Conservation (phyloP, 306 rosid genomes). For the peach (Prunus persica) region Prunus_persica_NCBIv2 NC_034013.1:11122001-11122500, state of each 20-base stretch:
- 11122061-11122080: neutral
- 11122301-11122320: neutral
- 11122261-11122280: neutral
- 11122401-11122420: slow-evolving; percentile 2
- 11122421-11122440: neutral
- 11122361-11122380: neutral
- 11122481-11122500: too few species aligned
- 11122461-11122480: neutral
- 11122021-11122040: slow-evolving; percentile 10
- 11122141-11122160: neutral
- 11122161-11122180: neutral
- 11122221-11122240: neutral
- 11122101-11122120: neutral
- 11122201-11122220: neutral
- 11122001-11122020: slow-evolving; percentile 4
- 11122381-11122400: slow-evolving; percentile 2
- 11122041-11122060: slow-evolving; percentile 2
- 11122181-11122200: neutral
- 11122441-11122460: neutral
- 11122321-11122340: neutral
- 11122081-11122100: slow-evolving; percentile 11
- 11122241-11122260: neutral
- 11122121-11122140: neutral
- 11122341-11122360: neutral
- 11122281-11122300: neutral